phyloP scores from a whole-genome alignment of 2,329 filamentous ascomycete genomes.

The Leptographium flavum region DNA sequence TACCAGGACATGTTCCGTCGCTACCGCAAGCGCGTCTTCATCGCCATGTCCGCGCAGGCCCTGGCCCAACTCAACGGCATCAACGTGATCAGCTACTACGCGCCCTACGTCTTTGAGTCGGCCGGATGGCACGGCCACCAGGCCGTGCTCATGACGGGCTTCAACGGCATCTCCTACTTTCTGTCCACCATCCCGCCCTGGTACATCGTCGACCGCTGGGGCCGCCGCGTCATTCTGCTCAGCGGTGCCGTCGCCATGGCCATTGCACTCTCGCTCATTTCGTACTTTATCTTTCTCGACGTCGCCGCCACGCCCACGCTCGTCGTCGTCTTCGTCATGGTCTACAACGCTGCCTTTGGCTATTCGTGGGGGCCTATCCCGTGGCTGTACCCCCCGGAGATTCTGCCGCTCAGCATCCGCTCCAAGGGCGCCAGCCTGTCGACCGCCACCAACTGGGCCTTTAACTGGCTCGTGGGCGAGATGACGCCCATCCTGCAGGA shows the following conservation, averaged over 20 bases:
- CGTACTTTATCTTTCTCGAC: constrained; percentile 89
- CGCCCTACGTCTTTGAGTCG: constrained; percentile 88
- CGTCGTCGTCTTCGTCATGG: constrained; percentile 91
- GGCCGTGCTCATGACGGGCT: constrained; percentile 91
- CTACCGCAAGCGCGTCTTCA: constrained; percentile 85
- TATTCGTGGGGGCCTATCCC: constrained; percentile 94
- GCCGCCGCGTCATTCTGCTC: constrained; percentile 75
- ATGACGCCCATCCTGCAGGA: constrained; percentile 90
- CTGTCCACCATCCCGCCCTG: constrained; percentile 88
- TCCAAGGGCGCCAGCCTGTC: constrained; percentile 95
- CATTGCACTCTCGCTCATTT: constrained; percentile 74
- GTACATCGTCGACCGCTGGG: constrained; percentile 92
- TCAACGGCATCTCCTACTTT: constrained; percentile 80
- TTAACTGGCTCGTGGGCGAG: constrained; percentile 94
- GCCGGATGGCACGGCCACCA: constrained; percentile 88
- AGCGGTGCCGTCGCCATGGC: constrained; percentile 85
- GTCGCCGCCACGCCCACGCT: constrained; percentile 62
- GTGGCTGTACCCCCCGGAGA: constrained; percentile 98
- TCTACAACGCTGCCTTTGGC: constrained; percentile 95
- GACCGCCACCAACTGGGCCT: constrained; percentile 94
- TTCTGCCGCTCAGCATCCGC: constrained; percentile 86
- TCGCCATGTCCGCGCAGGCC: constrained; percentile 95
- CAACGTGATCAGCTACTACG: constrained; percentile 99
- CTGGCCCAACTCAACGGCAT: constrained; percentile 96
- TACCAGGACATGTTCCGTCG: constrained; percentile 91